phyloP scores from a whole-genome alignment of 805 yeast genomes.

The Yarrowia divulgata region DNA sequence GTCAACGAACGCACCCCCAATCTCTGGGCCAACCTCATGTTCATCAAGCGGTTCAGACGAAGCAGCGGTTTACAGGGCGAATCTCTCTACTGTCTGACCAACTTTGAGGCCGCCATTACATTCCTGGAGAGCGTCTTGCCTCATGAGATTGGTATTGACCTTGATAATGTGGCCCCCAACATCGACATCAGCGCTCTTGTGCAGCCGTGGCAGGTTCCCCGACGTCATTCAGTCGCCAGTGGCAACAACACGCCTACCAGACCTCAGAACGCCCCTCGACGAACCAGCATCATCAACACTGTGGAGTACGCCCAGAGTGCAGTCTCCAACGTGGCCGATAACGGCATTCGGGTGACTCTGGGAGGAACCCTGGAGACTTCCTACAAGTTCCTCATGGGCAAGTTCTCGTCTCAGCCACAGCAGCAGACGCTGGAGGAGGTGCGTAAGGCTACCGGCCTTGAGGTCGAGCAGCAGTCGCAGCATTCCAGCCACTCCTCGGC shows the following conservation, averaged over 20 bases:
- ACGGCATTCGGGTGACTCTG: slow-evolving; percentile 44
- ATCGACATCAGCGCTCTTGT: slow-evolving; percentile 43
- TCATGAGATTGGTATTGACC: slow-evolving; percentile 48
- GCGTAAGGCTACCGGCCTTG: slow-evolving; percentile 25
- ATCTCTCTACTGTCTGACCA: slow-evolving; percentile 54
- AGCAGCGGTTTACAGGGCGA: slow-evolving; percentile 50
- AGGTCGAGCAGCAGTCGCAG: slow-evolving; percentile 41
- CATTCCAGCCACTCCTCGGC: slow-evolving; percentile 42
- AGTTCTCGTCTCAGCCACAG: slow-evolving; percentile 41
- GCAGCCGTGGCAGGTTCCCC: slow-evolving; percentile 36
- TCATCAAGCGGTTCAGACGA: slow-evolving; percentile 53
- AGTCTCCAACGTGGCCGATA: slow-evolving; percentile 30
- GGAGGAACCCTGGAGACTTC: slow-evolving; percentile 51
- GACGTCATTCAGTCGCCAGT: slow-evolving; percentile 29
- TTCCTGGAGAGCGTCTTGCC: slow-evolving; percentile 51
- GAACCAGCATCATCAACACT: slow-evolving; percentile 14
- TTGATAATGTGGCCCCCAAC: slow-evolving; percentile 43
- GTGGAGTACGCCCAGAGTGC: slow-evolving; percentile 29
- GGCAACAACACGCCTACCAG: slow-evolving; percentile 17
- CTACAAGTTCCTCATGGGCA: slow-evolving; percentile 48
- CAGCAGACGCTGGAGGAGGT: slow-evolving; percentile 35
- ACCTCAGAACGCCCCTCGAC: not conserved
- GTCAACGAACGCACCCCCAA: slow-evolving; percentile 48
- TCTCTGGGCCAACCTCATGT: slow-evolving; percentile 51
- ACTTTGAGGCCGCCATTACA: slow-evolving; percentile 54